A percentile compares a stretch with the other conserved stretches of the same genome.
Evolutionary conservation across 2,329 filamentous ascomycete genomes (phyloP).

Genomic region (Diaporthe citriasiana): DNA sequence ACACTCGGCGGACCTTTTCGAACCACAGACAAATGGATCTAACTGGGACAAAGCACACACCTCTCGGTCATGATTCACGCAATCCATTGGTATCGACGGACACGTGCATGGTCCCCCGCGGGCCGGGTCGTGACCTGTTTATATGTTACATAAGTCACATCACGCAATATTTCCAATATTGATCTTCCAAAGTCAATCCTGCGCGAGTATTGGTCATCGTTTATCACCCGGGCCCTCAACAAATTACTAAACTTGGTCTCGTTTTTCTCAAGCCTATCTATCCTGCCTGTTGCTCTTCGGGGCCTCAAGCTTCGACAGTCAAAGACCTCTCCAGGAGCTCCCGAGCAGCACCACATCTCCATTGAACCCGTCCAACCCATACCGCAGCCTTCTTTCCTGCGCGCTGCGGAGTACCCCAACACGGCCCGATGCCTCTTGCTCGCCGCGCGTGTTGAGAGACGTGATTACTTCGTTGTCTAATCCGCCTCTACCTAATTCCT

Average conservation of each 20-base stretch:
- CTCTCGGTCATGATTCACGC: not conserved
- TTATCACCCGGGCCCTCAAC: not conserved
- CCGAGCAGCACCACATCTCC: slow-evolving; percentile 8
- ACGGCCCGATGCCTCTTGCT: not conserved
- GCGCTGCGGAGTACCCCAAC: not conserved
- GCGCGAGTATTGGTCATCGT: not conserved
- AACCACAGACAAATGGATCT: not conserved
- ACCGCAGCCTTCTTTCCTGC: not conserved
- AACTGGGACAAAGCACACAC: not conserved
- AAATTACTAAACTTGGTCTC: slow-evolving; percentile 1
- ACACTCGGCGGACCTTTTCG: no score
- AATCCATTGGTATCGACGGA: not conserved
- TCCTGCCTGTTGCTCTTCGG: slow-evolving; percentile 3
- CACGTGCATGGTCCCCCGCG: not conserved
- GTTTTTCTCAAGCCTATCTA: slow-evolving; percentile 14
- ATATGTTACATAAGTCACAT: not conserved
- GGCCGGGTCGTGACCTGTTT: not conserved
- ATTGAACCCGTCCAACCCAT: not conserved
- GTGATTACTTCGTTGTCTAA: slow-evolving; percentile 18
- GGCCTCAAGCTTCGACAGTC: not conserved
- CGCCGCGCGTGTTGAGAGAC: not conserved
- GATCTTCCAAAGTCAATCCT: not conserved
- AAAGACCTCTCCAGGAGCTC: slow-evolving; percentile 37
- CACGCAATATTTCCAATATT: not conserved
- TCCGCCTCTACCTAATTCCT: slow-evolving; percentile 6